Evolutionary conservation across 2,329 filamentous ascomycete genomes (phyloP).

Genomic region (Calonectria pteridis): DNA sequence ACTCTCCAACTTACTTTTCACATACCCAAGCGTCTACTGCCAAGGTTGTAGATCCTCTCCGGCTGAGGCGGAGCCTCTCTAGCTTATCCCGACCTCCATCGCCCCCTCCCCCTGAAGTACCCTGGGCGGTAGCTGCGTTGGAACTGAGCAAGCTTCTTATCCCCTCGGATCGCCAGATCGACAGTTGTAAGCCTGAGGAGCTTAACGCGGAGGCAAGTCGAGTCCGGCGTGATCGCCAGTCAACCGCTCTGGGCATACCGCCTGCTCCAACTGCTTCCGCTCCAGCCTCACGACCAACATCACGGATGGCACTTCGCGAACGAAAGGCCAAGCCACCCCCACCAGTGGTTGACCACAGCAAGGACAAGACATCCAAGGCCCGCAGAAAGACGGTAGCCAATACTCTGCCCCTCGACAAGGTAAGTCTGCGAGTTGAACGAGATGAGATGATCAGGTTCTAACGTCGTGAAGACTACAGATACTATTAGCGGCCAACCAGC

Average conservation of each 20-base stretch:
- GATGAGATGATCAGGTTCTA: background rate
- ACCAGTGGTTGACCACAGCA: slow-evolving; percentile 60
- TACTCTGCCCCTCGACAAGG: slow-evolving; percentile 46
- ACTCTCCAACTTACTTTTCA: slow-evolving; percentile 81
- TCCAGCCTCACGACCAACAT: slow-evolving; percentile 58
- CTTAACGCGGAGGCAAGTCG: slow-evolving; percentile 77
- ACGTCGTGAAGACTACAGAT: slow-evolving; percentile 47
- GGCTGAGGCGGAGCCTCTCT: slow-evolving; percentile 73
- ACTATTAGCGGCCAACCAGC: slow-evolving; percentile 41
- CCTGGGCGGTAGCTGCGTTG: slow-evolving; percentile 86
- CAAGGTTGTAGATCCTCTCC: slow-evolving; percentile 78
- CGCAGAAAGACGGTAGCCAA: slow-evolving; percentile 73
- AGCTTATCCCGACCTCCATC: slow-evolving; percentile 65
- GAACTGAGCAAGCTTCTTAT: slow-evolving; percentile 88
- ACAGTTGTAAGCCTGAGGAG: slow-evolving; percentile 83
- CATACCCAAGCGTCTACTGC: slow-evolving; percentile 90
- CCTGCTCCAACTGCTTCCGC: slow-evolving; percentile 45
- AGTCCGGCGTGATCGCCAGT: slow-evolving; percentile 74
- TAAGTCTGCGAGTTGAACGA: slow-evolving; percentile 23
- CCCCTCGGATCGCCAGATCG: slow-evolving; percentile 79
- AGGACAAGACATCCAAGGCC: slow-evolving; percentile 50
- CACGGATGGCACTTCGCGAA: slow-evolving; percentile 79
- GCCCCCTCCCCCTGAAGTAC: slow-evolving; percentile 82
- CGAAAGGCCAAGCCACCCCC: slow-evolving; percentile 72
- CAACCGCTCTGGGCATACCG: slow-evolving; percentile 54